phyloP scores from a whole-genome alignment of 306 rosid genomes.

The Cucurbita ficifolia region DNA sequence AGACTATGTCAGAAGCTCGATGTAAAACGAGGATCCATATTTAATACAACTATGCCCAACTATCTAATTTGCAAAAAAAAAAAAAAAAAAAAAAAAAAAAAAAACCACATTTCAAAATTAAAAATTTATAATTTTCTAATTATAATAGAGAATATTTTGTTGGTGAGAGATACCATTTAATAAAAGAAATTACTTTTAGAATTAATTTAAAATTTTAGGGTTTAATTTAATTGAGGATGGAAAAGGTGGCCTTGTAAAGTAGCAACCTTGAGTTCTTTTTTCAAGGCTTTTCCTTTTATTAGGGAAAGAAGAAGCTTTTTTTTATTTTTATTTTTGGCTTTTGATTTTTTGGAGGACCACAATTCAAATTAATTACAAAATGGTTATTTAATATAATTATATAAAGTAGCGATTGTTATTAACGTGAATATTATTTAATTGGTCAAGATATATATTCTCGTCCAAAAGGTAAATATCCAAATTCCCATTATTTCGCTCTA shows the following conservation, averaged over 20 bases:
- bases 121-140: neutral
- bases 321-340: neutral
- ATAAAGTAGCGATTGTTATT: too few species aligned
- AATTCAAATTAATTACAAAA: constrained; percentile 4
- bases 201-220: neutral
- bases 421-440: too few species aligned
- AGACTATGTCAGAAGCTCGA: too few species aligned
- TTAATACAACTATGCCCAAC: too few species aligned
- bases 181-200: neutral
- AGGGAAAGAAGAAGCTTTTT: neutral
- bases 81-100: neutral
- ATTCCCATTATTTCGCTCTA: too few species aligned
- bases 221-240: neutral
- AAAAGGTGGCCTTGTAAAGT: neutral
- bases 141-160: neutral
- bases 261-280: neutral
- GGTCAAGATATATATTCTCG: too few species aligned
- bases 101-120: neutral
- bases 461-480: too few species aligned
- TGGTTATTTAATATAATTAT: too few species aligned
- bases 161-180: neutral
- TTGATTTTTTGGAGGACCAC: neutral
- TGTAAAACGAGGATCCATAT: too few species aligned
- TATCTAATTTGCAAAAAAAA: too few species aligned
- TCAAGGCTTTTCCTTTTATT: neutral